Evolutionary conservation across 164 flowering plant genomes (phyloP).

Genomic region (Aristolochia californica): DNA sequence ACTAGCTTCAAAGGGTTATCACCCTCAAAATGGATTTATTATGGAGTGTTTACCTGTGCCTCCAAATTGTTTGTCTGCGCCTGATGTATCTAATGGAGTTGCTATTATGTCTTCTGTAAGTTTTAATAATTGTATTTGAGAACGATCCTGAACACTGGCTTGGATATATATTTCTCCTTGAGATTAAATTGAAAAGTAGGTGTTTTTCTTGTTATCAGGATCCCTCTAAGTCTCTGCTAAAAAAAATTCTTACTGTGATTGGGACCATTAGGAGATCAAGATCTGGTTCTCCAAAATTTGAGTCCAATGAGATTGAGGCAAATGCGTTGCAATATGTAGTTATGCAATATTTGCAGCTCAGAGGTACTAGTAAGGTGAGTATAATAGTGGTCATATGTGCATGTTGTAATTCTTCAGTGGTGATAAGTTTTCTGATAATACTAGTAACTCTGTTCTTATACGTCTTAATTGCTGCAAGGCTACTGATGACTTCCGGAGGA

Average conservation of each 20-base stretch:
- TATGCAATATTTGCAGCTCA: slow-evolving; percentile 55
- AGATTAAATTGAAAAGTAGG: not conserved
- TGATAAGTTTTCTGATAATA: not conserved
- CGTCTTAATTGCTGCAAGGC: slow-evolving; percentile 22
- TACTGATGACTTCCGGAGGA: slow-evolving; percentile 37
- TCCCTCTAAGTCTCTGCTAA: slow-evolving; percentile 50
- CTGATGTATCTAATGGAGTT: slow-evolving; percentile 79
- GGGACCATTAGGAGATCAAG: slow-evolving; percentile 68
- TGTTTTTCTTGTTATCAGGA: slow-evolving; percentile 34
- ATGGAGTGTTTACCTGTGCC: slow-evolving; percentile 75
- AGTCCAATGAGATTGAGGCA: slow-evolving; percentile 71
- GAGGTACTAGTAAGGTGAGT: slow-evolving; percentile 63
- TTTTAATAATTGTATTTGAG: not conserved
- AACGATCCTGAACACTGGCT: too few species aligned
- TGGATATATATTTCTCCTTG: too few species aligned
- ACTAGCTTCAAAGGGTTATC: slow-evolving; percentile 57
- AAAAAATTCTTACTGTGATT: slow-evolving; percentile 63
- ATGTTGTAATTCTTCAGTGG: not conserved
- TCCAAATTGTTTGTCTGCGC: slow-evolving; percentile 90
- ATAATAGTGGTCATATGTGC: not conserved
- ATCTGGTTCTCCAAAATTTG: slow-evolving; percentile 75
- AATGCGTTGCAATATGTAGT: slow-evolving; percentile 64
- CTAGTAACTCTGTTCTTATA: not conserved
- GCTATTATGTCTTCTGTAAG: slow-evolving; percentile 76
- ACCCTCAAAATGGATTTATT: slow-evolving; percentile 74